These are phyloP conservation scores for Rugonectria rugulosa DNA, from an alignment of 2,329 filamentous ascomycete species.

Conservation along the genomic window DNA sequence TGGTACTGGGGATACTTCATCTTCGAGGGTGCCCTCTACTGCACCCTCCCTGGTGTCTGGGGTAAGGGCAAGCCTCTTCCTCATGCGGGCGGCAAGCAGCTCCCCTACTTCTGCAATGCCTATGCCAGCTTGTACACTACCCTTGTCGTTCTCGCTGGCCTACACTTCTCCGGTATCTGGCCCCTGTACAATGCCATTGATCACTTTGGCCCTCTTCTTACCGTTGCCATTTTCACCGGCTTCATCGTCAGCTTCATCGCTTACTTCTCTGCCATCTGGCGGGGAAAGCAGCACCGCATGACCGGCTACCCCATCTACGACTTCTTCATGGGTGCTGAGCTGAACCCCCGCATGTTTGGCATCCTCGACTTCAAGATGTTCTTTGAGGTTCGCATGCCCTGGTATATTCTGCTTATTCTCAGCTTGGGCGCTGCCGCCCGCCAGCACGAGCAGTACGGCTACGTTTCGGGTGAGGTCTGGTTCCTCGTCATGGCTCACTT, in stretches of 20 bases:
- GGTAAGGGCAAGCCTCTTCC: conserved; percentile 87
- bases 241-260: conserved; percentile 84
- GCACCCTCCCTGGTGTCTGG: conserved; percentile 85
- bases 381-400: conserved; percentile 90
- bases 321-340: conserved; percentile 92
- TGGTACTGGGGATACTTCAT: conserved; percentile 97
- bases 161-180: conserved; percentile 87
- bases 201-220: conserved; percentile 92
- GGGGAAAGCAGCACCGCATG: conserved; percentile 91
- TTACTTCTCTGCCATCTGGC: conserved; percentile 82
- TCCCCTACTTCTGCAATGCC: conserved; percentile 94
- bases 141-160: conserved; percentile 70
- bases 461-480: conserved; percentile 82
- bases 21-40: conserved; percentile 84
- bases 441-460: conserved; percentile 86
- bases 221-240: conserved; percentile 90
- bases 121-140: conserved; percentile 88
- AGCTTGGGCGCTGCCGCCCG: conserved; percentile 78
- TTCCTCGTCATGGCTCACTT: conserved; percentile 91
- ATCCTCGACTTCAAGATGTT: conserved; percentile 97
- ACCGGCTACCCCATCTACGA: conserved; percentile 86
- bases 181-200: conserved; percentile 91
- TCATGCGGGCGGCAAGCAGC: conserved; percentile 82
- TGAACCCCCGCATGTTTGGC: conserved; percentile 87
- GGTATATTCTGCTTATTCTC: conserved; percentile 87